Conservation (phyloP, 768 basidiomycete genomes). For the Suillus tomentosus region DNA sequence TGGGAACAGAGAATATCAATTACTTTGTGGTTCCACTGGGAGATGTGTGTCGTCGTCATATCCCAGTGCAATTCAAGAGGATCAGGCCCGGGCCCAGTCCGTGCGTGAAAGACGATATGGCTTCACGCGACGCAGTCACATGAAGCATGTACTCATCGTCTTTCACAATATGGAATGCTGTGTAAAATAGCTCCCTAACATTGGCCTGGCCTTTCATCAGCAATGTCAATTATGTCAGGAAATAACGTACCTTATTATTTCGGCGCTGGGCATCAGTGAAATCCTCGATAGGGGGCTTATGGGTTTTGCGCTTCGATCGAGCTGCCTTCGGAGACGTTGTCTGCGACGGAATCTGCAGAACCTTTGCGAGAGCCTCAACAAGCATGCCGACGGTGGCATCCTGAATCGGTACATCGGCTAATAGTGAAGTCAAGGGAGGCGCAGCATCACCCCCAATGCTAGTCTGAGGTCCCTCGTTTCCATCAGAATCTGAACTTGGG, state of each 20-base stretch:
- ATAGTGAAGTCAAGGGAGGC: no score
- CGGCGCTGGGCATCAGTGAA: neutral
- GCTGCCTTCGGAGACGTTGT: neutral
- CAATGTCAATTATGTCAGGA: neutral
- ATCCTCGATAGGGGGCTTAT: neutral
- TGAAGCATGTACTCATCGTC: neutral
- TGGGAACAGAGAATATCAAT: conserved; percentile 1
- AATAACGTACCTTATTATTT: neutral
- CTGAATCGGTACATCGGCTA: neutral
- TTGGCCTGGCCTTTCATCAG: neutral
- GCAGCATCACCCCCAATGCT: no score
- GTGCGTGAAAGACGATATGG: neutral
- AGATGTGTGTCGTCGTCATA: neutral
- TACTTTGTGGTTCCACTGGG: neutral
- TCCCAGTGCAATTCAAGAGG: conserved; percentile 1
- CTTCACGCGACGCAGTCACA: neutral
- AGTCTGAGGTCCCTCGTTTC: no score
- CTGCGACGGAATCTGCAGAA: neutral
- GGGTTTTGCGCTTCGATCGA: neutral
- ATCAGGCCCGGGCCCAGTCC: neutral
- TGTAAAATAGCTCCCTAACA: neutral
- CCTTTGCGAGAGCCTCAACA: neutral
- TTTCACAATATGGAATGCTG: neutral
- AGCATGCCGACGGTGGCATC: neutral
- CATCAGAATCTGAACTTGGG: no score